Evolutionary conservation across 257 asterid genomes (phyloP), one percentile per base, ranked within the genome.

Genomic region (Nicotiana paniculata): DNA sequence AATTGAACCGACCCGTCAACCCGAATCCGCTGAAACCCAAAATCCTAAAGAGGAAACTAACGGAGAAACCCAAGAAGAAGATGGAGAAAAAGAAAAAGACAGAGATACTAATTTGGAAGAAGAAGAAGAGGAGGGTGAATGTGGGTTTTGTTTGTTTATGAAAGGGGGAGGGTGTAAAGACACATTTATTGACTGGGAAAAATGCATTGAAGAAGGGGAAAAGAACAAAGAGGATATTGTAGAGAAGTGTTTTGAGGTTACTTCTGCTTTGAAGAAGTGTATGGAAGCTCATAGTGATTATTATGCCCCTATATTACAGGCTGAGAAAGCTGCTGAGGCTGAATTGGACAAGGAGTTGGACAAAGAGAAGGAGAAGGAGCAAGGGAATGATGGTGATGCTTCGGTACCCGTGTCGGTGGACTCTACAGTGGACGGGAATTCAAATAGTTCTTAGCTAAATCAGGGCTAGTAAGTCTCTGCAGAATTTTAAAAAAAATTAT

Each of bases 91-190:
- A 15, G 21, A 75, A n/a, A 63, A 15, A 2, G 92, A 61, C 11
- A 74, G 61, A 51, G 17, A 75, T 32, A 59, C 74, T 24, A 81
- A 11, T 17, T 81, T 21, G 10, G 81, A 28, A 10, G 79, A 57
- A 28, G 85, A 89, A 9, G 95, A 91, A 0, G 98, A 90, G 81
- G 91, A 82, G 77, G 95, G 92, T 0, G 97, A 93, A 75, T 91
- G 97, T 85, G 97, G 97, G 83, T 94, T 93, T 83, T 94, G 97
- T 84, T 84, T 94, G 81, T 93, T 87, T 51, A 94, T 94, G 98
- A 94, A 94, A 84, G 97, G 85, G 39, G 97, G 98, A 30, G 98
- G 93, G 15, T 94, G 98, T 78, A 91, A 68, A 65, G 97, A 94
- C 6, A 58, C 81, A 1, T 94, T 94, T 82, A 59, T 70, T 46